A percentile compares a stretch with the other conserved stretches of the same genome.
These are phyloP conservation scores for Huiozyma sinensis DNA, from an alignment of 805 yeast species.

Conservation along the genomic window DNA sequence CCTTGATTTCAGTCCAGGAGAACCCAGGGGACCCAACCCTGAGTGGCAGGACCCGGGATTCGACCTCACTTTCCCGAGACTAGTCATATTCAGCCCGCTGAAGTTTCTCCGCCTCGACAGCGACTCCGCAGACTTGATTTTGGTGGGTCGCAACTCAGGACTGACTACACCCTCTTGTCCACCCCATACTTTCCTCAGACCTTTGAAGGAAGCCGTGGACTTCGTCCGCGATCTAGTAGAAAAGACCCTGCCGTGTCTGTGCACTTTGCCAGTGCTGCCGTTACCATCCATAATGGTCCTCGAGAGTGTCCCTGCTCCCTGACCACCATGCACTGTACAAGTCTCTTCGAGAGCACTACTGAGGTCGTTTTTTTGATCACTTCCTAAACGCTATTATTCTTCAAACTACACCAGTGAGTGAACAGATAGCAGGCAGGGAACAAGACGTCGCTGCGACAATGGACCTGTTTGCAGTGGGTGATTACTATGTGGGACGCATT, in stretches of 20 bases:
- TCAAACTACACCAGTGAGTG: too few species aligned
- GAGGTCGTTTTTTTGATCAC: too few species aligned
- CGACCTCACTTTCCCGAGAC: conserved; percentile 19
- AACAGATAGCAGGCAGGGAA: too few species aligned
- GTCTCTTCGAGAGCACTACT: too few species aligned
- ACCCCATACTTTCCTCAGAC: conserved; percentile 18
- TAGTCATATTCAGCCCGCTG: conserved; percentile 27
- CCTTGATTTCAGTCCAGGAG: conserved; percentile 20
- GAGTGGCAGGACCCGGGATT: conserved; percentile 9
- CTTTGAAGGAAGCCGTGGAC: conserved; percentile 26
- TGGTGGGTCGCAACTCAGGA: conserved; percentile 6
- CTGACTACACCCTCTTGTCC: conserved; percentile 12
- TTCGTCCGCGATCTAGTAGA: conserved; percentile 25
- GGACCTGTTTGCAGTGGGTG: conserved; percentile 40
- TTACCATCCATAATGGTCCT: background rate
- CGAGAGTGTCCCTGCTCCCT: background rate
- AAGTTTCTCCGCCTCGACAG: conserved; percentile 18
- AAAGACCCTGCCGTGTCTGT: conserved; percentile 12
- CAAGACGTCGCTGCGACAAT: conserved; percentile 15
- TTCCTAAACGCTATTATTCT: too few species aligned
- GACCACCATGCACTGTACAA: background rate
- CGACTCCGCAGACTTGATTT: conserved; percentile 22
- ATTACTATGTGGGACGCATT: conserved; percentile 34
- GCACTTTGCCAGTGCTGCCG: conserved; percentile 4
- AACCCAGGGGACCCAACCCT: conserved; percentile 6